These are phyloP conservation scores for Pichia sp. DNA, from an alignment of 1,139 yeast genomes.

Conservation along the genomic window DNA sequence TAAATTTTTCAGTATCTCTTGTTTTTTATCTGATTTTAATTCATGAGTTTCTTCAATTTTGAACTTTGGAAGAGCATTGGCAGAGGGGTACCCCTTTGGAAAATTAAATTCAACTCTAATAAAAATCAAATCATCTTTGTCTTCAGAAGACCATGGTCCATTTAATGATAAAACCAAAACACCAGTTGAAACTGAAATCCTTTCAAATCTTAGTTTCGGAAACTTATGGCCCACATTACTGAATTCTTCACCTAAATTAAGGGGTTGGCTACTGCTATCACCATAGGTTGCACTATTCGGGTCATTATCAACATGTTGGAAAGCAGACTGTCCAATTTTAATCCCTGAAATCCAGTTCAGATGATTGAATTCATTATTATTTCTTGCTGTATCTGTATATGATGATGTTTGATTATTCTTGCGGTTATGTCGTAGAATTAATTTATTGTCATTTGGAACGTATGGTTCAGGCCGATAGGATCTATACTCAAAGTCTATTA, in stretches of 20 bases:
- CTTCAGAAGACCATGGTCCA: slow-evolving; percentile 59
- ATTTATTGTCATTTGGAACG: slow-evolving; percentile 17
- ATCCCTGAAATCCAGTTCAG: slow-evolving; percentile 94
- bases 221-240: slow-evolving; percentile 85
- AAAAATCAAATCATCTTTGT: slow-evolving; percentile 56
- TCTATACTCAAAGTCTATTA: slow-evolving; percentile 41
- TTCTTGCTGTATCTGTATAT: slow-evolving; percentile 9
- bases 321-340: slow-evolving; percentile 50
- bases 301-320: slow-evolving; percentile 26
- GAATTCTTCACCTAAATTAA: slow-evolving; percentile 85
- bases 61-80: slow-evolving; percentile 49
- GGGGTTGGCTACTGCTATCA: slow-evolving; percentile 42
- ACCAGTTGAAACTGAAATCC: slow-evolving; percentile 83
- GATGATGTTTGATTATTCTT: slow-evolving; percentile 6
- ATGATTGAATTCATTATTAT: slow-evolving; percentile 42
- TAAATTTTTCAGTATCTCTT: slow-evolving; percentile 46
- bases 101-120: slow-evolving; percentile 61
- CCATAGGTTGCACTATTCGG: slow-evolving; percentile 19
- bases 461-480: slow-evolving; percentile 48
- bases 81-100: slow-evolving; percentile 65
- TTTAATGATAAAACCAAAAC: slow-evolving; percentile 64
- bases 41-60: slow-evolving; percentile 75
- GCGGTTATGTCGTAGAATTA: slow-evolving; percentile 22
- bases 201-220: slow-evolving; percentile 80
- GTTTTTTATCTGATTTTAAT: slow-evolving; percentile 40